Base-by-base conservation (phyloP, 2,329 filamentous ascomycete species). In the Cladophialophora psammophila region DNA sequence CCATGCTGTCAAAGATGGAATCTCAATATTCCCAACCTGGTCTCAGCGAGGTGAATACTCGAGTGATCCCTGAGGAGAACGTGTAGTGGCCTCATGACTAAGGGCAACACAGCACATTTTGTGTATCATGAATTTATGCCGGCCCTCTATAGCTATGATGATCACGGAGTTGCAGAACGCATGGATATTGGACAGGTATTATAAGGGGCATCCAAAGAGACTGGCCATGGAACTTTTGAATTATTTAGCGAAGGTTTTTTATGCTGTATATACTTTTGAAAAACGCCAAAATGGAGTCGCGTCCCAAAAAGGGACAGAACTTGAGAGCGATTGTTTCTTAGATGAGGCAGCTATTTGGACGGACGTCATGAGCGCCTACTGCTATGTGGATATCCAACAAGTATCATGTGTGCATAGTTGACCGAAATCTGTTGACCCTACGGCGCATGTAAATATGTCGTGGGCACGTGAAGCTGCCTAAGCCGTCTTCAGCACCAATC, bases 1-100 rank as follows among this genome's bases (percentile, higher is more conserved):
- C 93, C 42, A 89, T 94, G 76, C 81, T 99, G 72, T 90, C 90
- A 56, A 87, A 93, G 69, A 88, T 97, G 71, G 95, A 97, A 81
- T 94, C 91, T 31, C 87, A 84, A 58, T 86, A 88, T 63, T 89
- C 85, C 20, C 75, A 78, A 45, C 66, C 68, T 8, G 66, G 63
- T 52, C 64, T 68, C 26, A 66, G 66, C 10, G 42, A 66, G 35
- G 62, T 63, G 56, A 60, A 67, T 38, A 69, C 69, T 48, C 68
- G 68, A 35, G 65, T 60, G 57, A 68, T 64, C 13, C 64, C 66
- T 12, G 71, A 70, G n/a, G 13, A 54, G 50, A 60, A 55, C 20
- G 45, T 31, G 18, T 26, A 50, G 45, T 12, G 45, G 12, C 45
- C 65, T 50, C 36, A 38, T 34, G 64, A 68, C 36, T 59, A 69